Conservation (phyloP, 306 rosid species). For the Albizia julibrissin region DNA sequence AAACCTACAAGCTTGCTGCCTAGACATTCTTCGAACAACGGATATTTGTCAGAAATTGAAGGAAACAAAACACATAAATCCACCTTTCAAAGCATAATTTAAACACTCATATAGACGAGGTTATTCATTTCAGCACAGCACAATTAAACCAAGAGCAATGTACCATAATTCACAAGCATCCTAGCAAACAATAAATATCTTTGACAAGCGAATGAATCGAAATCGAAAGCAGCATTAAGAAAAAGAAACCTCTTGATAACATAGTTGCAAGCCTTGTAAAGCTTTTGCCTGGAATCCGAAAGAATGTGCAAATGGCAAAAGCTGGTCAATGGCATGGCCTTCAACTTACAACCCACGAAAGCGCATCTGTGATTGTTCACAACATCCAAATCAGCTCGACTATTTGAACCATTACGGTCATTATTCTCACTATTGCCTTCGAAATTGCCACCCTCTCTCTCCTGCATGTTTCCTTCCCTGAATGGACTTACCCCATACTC, state of each 20-base stretch:
- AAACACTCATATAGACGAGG: neutral
- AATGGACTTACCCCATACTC: constrained; percentile 30
- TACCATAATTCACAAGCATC: neutral
- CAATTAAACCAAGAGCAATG: neutral
- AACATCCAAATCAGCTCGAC: constrained; percentile 4
- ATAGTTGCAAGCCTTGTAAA: constrained; percentile 60
- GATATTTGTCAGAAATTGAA: neutral
- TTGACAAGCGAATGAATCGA: neutral
- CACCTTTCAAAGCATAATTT: neutral
- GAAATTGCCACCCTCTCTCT: constrained; percentile 15
- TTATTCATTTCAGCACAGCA: neutral
- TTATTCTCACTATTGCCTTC: constrained; percentile 3
- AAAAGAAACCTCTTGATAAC: constrained; percentile 54
- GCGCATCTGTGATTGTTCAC: constrained; percentile 41
- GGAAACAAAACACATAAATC: neutral
- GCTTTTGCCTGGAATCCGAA: constrained; percentile 65
- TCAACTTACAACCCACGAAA: constrained; percentile 49
- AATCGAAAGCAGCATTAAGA: neutral
- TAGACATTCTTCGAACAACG: neutral
- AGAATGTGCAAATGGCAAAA: constrained; percentile 72
- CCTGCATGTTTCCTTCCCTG: neutral
- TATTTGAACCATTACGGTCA: neutral
- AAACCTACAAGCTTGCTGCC: neutral
- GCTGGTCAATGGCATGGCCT: constrained; percentile 68
- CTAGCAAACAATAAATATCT: neutral